Evolutionary conservation across 306 rosid species (phyloP).

Genomic region (Cajanus cajan): DNA sequence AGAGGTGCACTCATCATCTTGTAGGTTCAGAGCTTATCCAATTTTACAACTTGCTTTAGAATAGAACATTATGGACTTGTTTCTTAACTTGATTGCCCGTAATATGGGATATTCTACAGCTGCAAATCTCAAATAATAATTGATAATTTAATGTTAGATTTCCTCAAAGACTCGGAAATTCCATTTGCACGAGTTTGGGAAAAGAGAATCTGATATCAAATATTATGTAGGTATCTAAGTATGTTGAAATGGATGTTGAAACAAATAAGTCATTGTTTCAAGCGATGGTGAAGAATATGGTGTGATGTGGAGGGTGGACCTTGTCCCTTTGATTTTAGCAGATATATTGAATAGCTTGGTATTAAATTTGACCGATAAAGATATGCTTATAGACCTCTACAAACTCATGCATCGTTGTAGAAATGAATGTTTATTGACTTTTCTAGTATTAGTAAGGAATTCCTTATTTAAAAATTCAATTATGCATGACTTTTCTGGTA

Average conservation of each 20-base stretch:
- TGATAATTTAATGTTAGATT: neutral
- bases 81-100: neutral
- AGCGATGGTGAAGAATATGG: neutral
- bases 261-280: neutral
- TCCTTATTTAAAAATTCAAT: neutral
- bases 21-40: neutral
- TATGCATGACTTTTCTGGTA: neutral
- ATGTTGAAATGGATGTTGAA: constrained; percentile 12
- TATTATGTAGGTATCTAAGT: neutral
- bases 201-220: neutral
- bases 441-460: too few relatives aligned
- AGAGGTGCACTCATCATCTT: neutral
- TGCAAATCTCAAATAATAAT: neutral
- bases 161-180: neutral
- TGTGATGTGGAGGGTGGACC: neutral
- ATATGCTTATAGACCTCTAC: neutral
- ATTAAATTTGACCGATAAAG: neutral
- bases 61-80: too few relatives aligned
- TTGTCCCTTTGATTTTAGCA: neutral
- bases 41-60: too few relatives aligned
- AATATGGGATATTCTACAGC: neutral
- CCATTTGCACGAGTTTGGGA: neutral
- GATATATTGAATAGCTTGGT: constrained; percentile 4
- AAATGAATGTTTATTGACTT: neutral
- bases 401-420: neutral